phyloP scores from a whole-genome alignment of 768 basidiomycete species.

The Leccinum sublutescens region DNA sequence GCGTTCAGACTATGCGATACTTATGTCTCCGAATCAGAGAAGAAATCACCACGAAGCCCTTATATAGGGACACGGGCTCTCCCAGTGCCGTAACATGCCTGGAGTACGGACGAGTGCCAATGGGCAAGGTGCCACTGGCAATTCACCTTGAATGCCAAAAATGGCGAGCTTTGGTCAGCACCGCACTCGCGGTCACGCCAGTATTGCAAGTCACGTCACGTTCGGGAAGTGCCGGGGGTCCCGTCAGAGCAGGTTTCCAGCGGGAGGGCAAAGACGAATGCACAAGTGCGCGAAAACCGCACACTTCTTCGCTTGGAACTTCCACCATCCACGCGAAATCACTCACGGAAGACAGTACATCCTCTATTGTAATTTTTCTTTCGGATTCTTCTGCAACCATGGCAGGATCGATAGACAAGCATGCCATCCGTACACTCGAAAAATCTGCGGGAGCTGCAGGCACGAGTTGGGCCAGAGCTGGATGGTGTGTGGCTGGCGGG shows the following conservation, averaged over 20 bases:
- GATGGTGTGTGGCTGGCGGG: constrained; percentile 17
- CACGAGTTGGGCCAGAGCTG: not conserved
- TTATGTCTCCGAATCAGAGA: constrained; percentile 8
- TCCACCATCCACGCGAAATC: constrained; percentile 27
- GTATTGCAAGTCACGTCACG: constrained; percentile 22
- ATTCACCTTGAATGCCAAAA: constrained; percentile 21
- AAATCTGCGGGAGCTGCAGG: not conserved
- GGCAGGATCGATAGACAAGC: not conserved
- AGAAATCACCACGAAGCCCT: not conserved
- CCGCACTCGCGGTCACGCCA: constrained; percentile 7
- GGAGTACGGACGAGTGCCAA: not conserved
- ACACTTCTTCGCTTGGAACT: constrained; percentile 35
- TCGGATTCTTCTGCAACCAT: constrained; percentile 4
- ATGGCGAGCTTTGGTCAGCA: constrained; percentile 21
- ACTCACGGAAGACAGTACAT: constrained; percentile 2
- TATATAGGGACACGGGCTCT: constrained; percentile 17
- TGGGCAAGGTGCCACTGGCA: not conserved
- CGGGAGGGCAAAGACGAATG: constrained; percentile 18
- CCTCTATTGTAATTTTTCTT: constrained; percentile 5
- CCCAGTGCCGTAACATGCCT: constrained; percentile 24
- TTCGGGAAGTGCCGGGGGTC: constrained; percentile 25
- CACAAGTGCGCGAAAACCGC: constrained; percentile 24
- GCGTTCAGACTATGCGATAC: not conserved
- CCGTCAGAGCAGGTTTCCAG: constrained; percentile 25
- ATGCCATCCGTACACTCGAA: not conserved